Percentiles rank a stretch among this genome's conserved stretches.
Conservation (phyloP, 2,329 filamentous ascomycete species). For the Fusarium nodosum region DNA sequence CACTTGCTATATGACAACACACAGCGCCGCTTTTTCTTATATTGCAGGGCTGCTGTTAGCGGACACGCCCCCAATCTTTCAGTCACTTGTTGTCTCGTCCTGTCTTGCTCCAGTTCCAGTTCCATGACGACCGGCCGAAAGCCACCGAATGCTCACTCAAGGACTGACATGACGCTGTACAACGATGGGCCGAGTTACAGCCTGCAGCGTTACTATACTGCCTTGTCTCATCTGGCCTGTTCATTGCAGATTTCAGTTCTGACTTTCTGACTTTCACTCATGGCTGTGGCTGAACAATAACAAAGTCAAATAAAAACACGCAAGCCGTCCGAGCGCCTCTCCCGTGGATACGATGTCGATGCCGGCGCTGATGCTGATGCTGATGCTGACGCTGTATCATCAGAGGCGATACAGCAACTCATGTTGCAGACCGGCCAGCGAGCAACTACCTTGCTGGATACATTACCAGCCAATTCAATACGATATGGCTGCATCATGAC, state of each 20-base stretch:
- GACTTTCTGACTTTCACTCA: slow-evolving; percentile 11
- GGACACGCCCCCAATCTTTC: slow-evolving; percentile 26
- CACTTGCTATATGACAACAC: slow-evolving; percentile 10
- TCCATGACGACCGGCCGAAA: slow-evolving; percentile 25
- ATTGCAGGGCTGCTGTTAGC: slow-evolving; percentile 24
- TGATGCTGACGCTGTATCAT: slow-evolving; percentile 36
- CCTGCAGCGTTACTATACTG: slow-evolving; percentile 33
- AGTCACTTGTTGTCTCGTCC: not conserved
- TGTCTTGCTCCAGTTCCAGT: slow-evolving; percentile 17
- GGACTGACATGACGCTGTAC: slow-evolving; percentile 38
- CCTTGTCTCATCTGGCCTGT: not conserved
- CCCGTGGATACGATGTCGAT: slow-evolving; percentile 36
- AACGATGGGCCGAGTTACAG: slow-evolving; percentile 25
- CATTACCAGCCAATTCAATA: slow-evolving; percentile 31
- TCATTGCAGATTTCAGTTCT: slow-evolving; percentile 6
- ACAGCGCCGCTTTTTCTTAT: slow-evolving; percentile 27
- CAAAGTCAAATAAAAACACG: slow-evolving; percentile 29
- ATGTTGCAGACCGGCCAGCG: slow-evolving; percentile 24
- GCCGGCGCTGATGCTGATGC: not conserved
- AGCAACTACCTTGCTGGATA: slow-evolving; percentile 15
- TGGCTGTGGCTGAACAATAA: slow-evolving; percentile 7
- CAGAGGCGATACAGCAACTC: slow-evolving; percentile 16
- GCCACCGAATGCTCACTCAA: slow-evolving; percentile 9
- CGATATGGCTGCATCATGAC: slow-evolving; percentile 42
- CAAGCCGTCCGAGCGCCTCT: slow-evolving; percentile 41